Evolutionary conservation across 2,329 filamentous ascomycete species (phyloP).

Genomic region (Madurella mycetomatis): DNA sequence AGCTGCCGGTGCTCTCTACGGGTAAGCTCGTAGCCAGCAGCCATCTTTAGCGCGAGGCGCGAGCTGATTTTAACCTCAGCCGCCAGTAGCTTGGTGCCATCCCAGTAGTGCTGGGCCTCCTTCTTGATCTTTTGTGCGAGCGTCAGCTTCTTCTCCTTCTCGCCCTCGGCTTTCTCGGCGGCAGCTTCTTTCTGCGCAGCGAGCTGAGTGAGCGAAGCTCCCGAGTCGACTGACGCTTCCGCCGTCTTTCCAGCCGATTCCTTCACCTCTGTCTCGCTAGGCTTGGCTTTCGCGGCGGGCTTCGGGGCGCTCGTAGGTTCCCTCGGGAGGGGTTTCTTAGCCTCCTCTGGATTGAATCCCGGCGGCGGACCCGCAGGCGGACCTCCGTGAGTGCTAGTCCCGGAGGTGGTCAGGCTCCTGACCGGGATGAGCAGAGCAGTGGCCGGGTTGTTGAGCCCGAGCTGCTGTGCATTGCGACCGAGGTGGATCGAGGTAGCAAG

Average conservation of each 20-base stretch:
- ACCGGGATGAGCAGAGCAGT: slow-evolving; percentile 55
- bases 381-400: slow-evolving; percentile 46
- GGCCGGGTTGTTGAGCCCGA: slow-evolving; percentile 45
- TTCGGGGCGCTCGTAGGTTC: slow-evolving; percentile 40
- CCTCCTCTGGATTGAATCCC: slow-evolving; percentile 85
- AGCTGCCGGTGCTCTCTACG: slow-evolving; percentile 90
- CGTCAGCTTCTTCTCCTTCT: slow-evolving; percentile 81
- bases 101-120: slow-evolving; percentile 93
- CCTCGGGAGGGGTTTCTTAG: slow-evolving; percentile 74
- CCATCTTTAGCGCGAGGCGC: slow-evolving; percentile 91
- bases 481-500: slow-evolving; percentile 45
- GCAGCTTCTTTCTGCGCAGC: slow-evolving; percentile 59
- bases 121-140: slow-evolving; percentile 92
- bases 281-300: slow-evolving; percentile 33
- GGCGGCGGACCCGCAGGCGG: slow-evolving; percentile 67
- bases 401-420: slow-evolving; percentile 52
- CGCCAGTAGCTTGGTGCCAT: slow-evolving; percentile 90
- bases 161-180: slow-evolving; percentile 52
- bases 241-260: slow-evolving; percentile 29
- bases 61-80: slow-evolving; percentile 92
- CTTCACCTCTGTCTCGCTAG: slow-evolving; percentile 30
- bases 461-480: slow-evolving; percentile 42
- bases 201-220: slow-evolving; percentile 54
- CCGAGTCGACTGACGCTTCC: slow-evolving; percentile 36
- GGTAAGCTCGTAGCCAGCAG: slow-evolving; percentile 92